Base-by-base conservation (phyloP, 2,329 filamentous ascomycete species). In the Trichoderma afroharzianum region DNA sequence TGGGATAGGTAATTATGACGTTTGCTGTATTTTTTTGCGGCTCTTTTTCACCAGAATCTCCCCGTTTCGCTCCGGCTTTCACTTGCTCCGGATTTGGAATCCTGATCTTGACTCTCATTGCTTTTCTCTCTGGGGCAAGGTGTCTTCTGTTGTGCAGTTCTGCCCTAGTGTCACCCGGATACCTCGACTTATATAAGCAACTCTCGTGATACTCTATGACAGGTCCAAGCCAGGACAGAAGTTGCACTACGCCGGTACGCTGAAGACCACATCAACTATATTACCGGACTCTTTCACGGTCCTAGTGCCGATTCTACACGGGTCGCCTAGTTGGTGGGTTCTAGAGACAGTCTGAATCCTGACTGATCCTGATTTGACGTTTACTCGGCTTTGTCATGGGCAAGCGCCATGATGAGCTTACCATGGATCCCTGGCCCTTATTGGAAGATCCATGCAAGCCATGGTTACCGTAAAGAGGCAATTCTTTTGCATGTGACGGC, bases 401-500 rank as follows among this genome's bases (percentile, higher is more conserved):
- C 21, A 39, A 50, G 43, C 57, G 67, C 67, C 67, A 62, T 58
- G 7, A 28, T 15, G 39, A n/a, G 28, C 36, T 28, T 53, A 43
- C 57, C n/a, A 18, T 30, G 36, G 36, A 50, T 47, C 57, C 57
- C 59, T n/a, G 24, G 21, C 21, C 57, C 43, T 69, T 50, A 69
- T 69, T 69, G 57, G 67, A 69, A 62, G 39, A 53, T 36, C 28
- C 14, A 14, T 32, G 28, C 39, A 43, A 28, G 39, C 67, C 57
- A 62, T 36, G 39, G 14, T 62, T 53, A 12, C 67, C 57, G 39
- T 30, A 62, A 62, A 62, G 26, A 43, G 57, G 21, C 67, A 62
- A 12, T 36, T 39, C 30, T 6, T 69, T 50, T 50, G 67, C 67
- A 69, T 62, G 67, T 69, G 57, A 69, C 39, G 55, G 39, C 39